Evolutionary conservation across 2,329 filamentous ascomycete genomes (phyloP).

Genomic region (Cladosporium sp.): DNA sequence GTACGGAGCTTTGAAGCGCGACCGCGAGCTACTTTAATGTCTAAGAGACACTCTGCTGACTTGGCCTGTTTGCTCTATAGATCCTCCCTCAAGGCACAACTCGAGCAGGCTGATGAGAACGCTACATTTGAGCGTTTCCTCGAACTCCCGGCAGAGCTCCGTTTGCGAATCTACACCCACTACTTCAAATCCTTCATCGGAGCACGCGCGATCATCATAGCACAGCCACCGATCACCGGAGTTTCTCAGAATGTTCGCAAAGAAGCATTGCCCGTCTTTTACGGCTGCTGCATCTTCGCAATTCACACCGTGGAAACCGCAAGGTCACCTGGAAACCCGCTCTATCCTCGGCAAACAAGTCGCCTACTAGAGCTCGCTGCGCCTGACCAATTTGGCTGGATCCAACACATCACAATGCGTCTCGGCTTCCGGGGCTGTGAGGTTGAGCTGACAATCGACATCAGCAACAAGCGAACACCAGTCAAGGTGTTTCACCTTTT

Average conservation of each 20-base stretch:
- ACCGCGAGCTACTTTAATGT: neutral
- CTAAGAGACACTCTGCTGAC: neutral
- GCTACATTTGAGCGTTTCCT: neutral
- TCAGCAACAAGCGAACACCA: no score
- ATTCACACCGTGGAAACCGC: neutral
- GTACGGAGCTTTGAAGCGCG: neutral
- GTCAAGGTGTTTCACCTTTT: no score
- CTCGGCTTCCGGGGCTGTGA: no score
- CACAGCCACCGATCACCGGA: conserved; percentile 1
- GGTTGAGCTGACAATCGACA: no score
- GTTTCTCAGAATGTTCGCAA: neutral
- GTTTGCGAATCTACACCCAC: neutral
- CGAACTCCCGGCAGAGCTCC: neutral
- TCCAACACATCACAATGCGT: no score
- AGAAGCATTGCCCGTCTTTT: neutral
- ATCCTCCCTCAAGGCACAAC: neutral
- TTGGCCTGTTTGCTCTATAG: neutral
- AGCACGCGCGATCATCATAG: neutral
- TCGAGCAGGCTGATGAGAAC: neutral
- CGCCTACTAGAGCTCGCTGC: neutral
- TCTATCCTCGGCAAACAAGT: neutral
- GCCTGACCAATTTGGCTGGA: neutral
- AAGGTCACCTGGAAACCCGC: neutral
- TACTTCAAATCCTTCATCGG: neutral
- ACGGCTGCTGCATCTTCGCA: neutral